These are phyloP conservation scores for Exophiala viscosa DNA, from an alignment of 2,329 filamentous ascomycete species.

Conservation along the genomic window DNA sequence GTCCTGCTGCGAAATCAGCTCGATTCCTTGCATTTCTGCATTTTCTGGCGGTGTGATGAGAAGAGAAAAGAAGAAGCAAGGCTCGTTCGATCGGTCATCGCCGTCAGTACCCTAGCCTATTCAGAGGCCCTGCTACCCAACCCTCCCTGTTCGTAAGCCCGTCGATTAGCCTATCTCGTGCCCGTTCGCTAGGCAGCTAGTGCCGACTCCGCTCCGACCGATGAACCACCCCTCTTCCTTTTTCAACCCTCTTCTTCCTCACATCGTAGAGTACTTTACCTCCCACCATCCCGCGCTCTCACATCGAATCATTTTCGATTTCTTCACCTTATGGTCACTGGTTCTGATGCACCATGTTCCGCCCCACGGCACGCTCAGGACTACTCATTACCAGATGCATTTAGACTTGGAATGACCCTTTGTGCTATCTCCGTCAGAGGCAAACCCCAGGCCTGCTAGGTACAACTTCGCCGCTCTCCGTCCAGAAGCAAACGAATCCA, in stretches of 20 bases:
- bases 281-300: constrained; percentile 20
- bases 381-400: constrained; percentile 15
- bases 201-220: too few relatives aligned
- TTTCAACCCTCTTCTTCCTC: constrained; percentile 1
- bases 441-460: constrained; percentile 7
- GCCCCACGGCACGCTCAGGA: not conserved
- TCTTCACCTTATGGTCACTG: constrained; percentile 8
- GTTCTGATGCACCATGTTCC: not conserved
- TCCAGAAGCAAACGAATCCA: constrained; percentile 3
- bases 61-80: too few relatives aligned
- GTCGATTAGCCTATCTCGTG: too few relatives aligned
- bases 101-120: too few relatives aligned
- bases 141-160: too few relatives aligned
- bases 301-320: constrained; percentile 6
- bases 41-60: too few relatives aligned
- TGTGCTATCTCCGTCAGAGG: not conserved
- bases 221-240: not conserved
- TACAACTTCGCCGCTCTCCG: constrained; percentile 1
- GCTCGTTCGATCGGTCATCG: too few relatives aligned
- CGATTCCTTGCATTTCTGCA: too few relatives aligned
- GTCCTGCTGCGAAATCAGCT: too few relatives aligned
- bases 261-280: not conserved
- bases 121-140: too few relatives aligned
- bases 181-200: too few relatives aligned
- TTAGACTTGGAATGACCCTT: constrained; percentile 13